These are phyloP conservation scores for Meyerozyma athensensis DNA, from an alignment of 1,139 yeast genomes.

Conservation along the genomic window DNA sequence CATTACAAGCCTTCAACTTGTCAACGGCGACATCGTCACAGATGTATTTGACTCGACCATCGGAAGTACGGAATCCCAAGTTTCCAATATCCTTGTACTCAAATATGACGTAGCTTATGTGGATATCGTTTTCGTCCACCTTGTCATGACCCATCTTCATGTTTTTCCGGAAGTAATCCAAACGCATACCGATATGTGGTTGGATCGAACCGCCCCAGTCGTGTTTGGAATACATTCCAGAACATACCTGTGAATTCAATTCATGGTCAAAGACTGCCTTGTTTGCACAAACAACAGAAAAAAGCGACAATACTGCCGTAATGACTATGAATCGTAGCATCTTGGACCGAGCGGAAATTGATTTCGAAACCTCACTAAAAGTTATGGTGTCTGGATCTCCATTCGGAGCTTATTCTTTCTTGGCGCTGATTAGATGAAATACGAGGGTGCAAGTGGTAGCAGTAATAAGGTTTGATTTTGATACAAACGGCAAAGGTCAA, in stretches of 20 bases:
- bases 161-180: conserved; percentile 31
- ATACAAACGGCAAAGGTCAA: too few relatives aligned
- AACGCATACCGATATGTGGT: conserved; percentile 56
- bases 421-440: too few relatives aligned
- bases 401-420: too few relatives aligned
- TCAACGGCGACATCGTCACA: conserved; percentile 72
- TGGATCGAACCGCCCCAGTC: conserved; percentile 81
- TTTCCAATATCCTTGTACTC: conserved; percentile 74
- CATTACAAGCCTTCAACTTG: conserved; percentile 47
- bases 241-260: conserved; percentile 60
- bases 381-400: too few relatives aligned
- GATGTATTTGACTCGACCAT: conserved; percentile 47
- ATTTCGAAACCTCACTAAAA: too few relatives aligned
- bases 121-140: conserved; percentile 27
- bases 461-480: too few relatives aligned
- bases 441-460: too few relatives aligned
- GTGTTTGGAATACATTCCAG: conserved; percentile 82
- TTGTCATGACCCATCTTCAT: conserved; percentile 19
- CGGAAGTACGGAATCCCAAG: conserved; percentile 50
- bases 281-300: conserved; percentile 30
- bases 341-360: too few relatives aligned
- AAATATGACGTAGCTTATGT: conserved; percentile 67
- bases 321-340: background rate
- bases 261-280: conserved; percentile 43
- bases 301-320: background rate